Evolutionary conservation across 164 flowering plant species (phyloP).

Genomic region (Piper longum): DNA sequence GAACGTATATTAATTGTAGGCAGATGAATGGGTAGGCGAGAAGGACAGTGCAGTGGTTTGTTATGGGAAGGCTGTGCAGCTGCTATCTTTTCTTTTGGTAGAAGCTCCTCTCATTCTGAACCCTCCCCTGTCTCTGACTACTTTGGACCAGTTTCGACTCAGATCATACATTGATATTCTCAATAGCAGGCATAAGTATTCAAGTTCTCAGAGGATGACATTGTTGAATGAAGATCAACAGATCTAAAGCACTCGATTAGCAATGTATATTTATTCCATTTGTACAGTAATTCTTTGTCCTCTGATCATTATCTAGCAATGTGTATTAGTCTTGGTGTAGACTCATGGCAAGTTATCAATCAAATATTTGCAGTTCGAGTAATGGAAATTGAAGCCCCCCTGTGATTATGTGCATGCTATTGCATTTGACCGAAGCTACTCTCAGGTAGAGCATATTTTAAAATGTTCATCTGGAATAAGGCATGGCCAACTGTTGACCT

Average conservation of each 20-base stretch:
- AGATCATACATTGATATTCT: constrained; percentile 62
- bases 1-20: constrained; percentile 19
- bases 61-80: constrained; percentile 65
- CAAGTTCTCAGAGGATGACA: constrained; percentile 50
- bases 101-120: constrained; percentile 90
- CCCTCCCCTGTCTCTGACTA: constrained; percentile 86
- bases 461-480: too few relatives aligned
- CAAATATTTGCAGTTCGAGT: too few relatives aligned
- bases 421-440: too few relatives aligned
- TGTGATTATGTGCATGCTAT: too few relatives aligned
- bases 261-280: constrained; percentile 20
- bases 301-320: too few relatives aligned
- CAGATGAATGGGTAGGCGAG: constrained; percentile 71
- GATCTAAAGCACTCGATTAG: constrained; percentile 7
- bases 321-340: too few relatives aligned
- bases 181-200: constrained; percentile 54
- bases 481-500: too few relatives aligned
- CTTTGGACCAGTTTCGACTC: constrained; percentile 68
- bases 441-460: too few relatives aligned
- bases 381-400: too few relatives aligned
- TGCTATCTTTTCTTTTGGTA: constrained; percentile 64
- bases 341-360: too few relatives aligned
- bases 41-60: constrained; percentile 42
- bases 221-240: constrained; percentile 48
- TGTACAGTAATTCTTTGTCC: constrained; percentile 55